Evolutionary conservation across 2,329 filamentous ascomycete species (phyloP), one percentile per base, ranked within the genome.

Genomic region (Huntiella bhutanensis): DNA sequence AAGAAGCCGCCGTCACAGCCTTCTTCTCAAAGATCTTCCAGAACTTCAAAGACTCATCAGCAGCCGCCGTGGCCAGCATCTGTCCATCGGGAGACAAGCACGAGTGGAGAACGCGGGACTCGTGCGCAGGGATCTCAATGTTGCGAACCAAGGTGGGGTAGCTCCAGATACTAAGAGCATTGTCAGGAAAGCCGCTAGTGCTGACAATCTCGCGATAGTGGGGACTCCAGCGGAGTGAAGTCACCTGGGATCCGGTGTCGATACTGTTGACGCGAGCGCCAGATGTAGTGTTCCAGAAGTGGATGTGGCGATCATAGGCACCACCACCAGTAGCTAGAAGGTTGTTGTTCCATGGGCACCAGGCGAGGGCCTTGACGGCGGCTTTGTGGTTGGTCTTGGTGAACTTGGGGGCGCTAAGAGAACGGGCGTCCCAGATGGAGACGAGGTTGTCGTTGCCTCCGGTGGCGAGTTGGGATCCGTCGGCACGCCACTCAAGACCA

Each of bases 1-100:
- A 70, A 42, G 76, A 73, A 44, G 78, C 73, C 51, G 73, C 67
- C 49, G 73, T 68, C 47, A 85, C 86, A 13, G 87, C 70, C 75
- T 95, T 96, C 75, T 94, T 95, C 73, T 98, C 91, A 59, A 98
- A 98, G 56, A 98, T 73, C 77, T 98, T 98, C 91, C 91, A 98
- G 73, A 98, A 98, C 69, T 98, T 98, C 63, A 98, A 72, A 59
- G 81, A 88, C 71, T 98, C 91, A 57, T 98, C 91, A 34, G 88
- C 87, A 55, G 88, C 80, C 51, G 91, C 88, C 44, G 91, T 98
- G 43, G 91, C 91, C 47, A 98, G 75, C 77, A 95, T 94, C 69
- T 98, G 91, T 45, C 91, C 91, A 58, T 98, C 91, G 3, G 91
- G 91, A 67, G 86, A 95, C 55, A 98, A 76, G 61, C 84, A 91